Evolutionary conservation across 371 early-diverging fungal species (phyloP).

Genomic region (Mucor circinelloides): DNA sequence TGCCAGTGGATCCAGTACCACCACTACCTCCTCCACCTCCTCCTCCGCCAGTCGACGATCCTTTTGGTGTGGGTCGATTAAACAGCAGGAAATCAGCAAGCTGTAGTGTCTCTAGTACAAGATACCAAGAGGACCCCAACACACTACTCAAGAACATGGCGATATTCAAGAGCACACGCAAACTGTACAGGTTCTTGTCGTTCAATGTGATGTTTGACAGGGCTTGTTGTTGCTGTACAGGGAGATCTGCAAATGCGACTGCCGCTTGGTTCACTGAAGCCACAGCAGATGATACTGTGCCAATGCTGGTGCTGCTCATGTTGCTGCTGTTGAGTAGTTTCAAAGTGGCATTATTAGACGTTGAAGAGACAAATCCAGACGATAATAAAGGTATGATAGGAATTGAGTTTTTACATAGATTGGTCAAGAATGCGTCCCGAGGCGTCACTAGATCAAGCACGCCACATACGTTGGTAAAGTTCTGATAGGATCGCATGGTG

Average conservation of each 20-base stretch:
- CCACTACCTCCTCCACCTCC: neutral
- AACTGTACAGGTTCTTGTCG: slow-evolving; percentile 78
- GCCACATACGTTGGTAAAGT: slow-evolving; percentile 85
- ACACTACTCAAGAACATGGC: slow-evolving; percentile 76
- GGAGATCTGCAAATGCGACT: slow-evolving; percentile 38
- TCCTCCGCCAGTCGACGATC: slow-evolving; percentile 12
- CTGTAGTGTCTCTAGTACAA: slow-evolving; percentile 87
- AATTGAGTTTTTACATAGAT: slow-evolving; percentile 79
- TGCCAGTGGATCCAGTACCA: neutral
- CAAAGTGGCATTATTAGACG: neutral
- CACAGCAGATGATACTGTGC: slow-evolving; percentile 17
- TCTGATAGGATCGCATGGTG: slow-evolving; percentile 72
- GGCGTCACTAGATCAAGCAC: slow-evolving; percentile 77
- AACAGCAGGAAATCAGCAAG: slow-evolving; percentile 69
- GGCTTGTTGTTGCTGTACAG: slow-evolving; percentile 47
- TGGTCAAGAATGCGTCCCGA: slow-evolving; percentile 84
- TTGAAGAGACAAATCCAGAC: slow-evolving; percentile 28
- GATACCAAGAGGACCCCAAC: slow-evolving; percentile 85
- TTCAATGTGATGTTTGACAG: slow-evolving; percentile 56
- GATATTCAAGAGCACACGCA: slow-evolving; percentile 75
- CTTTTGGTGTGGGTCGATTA: slow-evolving; percentile 50
- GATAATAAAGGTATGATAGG: slow-evolving; percentile 61
- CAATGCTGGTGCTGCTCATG: slow-evolving; percentile 25
- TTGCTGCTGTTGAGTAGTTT: slow-evolving; percentile 13
- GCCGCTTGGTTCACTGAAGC: slow-evolving; percentile 12